A percentile compares a stretch with the other conserved stretches of the same genome.
Evolutionary conservation across 2,329 filamentous ascomycete genomes (phyloP).

Genomic region (Trichoderma atrobrunneum): DNA sequence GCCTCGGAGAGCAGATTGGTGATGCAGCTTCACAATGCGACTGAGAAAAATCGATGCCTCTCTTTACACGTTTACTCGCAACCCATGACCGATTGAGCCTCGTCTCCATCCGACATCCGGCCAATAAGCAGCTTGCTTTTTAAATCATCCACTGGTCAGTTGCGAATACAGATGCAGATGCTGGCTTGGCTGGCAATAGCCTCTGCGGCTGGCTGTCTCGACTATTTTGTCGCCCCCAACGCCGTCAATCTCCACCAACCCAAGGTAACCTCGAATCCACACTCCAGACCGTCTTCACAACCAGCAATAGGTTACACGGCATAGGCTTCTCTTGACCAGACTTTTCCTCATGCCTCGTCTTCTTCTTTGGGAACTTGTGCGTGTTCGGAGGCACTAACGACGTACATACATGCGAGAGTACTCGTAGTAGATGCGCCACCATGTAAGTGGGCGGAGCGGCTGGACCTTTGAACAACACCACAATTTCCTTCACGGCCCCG

Average conservation of each 20-base stretch:
- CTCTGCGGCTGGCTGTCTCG: background rate
- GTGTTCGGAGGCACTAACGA: background rate
- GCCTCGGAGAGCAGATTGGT: slow-evolving; percentile 1
- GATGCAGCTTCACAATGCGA: background rate
- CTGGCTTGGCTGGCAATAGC: background rate
- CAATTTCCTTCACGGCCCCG: background rate
- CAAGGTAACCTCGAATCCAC: background rate
- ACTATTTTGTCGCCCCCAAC: background rate
- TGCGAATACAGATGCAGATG: background rate
- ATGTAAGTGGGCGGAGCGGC: background rate
- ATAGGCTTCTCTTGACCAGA: background rate
- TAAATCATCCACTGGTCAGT: background rate
- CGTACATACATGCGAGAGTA: background rate
- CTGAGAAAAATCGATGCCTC: background rate
- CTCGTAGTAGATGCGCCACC: background rate
- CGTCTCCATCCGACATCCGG: background rate
- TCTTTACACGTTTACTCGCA: background rate
- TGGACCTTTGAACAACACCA: background rate
- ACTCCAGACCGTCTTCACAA: background rate
- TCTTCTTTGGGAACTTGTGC: background rate
- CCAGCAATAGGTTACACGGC: background rate
- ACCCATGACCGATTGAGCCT: background rate
- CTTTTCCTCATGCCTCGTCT: background rate
- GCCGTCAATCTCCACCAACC: background rate
- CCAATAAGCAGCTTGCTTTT: slow-evolving; percentile 2